Evolutionary conservation across 148 eudicot genomes (phyloP).

Genomic region (Rhododendron vialii): DNA sequence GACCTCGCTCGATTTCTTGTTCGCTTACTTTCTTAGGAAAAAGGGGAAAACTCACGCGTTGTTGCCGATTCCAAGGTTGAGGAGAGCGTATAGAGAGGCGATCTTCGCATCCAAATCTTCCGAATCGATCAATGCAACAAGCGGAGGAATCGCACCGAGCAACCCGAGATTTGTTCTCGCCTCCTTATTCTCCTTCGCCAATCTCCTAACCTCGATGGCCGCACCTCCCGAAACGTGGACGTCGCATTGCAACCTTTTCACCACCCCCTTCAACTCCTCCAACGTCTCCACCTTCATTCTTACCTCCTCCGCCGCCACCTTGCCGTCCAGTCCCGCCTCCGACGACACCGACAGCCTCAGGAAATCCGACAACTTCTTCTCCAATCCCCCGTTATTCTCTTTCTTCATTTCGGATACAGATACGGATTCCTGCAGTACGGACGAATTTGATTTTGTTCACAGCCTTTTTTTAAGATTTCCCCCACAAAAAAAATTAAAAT

Average conservation of each 20-base stretch:
- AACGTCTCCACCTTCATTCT: slow-evolving; percentile 50
- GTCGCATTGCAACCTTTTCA: slow-evolving; percentile 36
- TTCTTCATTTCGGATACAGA: slow-evolving; percentile 5
- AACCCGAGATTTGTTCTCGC: slow-evolving; percentile 61
- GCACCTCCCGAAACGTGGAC: slow-evolving; percentile 39
- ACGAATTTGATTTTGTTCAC: background rate
- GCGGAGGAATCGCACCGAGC: slow-evolving; percentile 92
- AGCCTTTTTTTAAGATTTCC: too few species aligned
- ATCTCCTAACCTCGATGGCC: slow-evolving; percentile 50
- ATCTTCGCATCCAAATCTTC: slow-evolving; percentile 27
- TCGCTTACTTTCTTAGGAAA: background rate
- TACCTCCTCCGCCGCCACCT: slow-evolving; percentile 21
- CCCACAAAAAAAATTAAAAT: too few species aligned
- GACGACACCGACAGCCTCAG: slow-evolving; percentile 42
- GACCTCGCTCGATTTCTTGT: background rate
- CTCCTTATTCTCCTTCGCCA: slow-evolving; percentile 61
- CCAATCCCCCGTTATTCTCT: slow-evolving; percentile 22
- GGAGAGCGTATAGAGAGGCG: slow-evolving; percentile 75
- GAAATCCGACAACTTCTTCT: slow-evolving; percentile 60
- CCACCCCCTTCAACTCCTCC: slow-evolving; percentile 54
- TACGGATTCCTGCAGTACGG: background rate
- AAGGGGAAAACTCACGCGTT: slow-evolving; percentile 43
- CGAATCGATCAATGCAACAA: slow-evolving; percentile 52
- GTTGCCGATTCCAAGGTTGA: slow-evolving; percentile 80
- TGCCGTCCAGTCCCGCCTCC: slow-evolving; percentile 11